Evolutionary conservation across 148 eudicot genomes (phyloP).

Genomic region (Suaeda aralocaspica): DNA sequence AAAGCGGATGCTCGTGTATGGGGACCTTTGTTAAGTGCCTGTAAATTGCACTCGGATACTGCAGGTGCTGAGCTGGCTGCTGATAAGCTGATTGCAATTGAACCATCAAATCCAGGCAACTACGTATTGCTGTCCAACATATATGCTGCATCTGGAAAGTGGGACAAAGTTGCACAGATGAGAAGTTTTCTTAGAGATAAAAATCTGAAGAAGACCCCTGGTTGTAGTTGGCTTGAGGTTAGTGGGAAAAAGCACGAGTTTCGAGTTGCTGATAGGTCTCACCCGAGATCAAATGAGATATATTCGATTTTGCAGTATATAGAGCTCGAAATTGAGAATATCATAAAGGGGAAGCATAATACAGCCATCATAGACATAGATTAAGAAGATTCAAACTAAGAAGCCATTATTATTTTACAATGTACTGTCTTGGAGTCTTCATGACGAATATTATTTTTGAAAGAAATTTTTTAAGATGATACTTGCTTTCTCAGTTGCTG

Average conservation of each 20-base stretch:
- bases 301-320: constrained; percentile 26
- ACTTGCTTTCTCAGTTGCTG: too few species aligned
- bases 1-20: constrained; percentile 33
- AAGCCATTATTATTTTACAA: neutral
- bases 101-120: constrained; percentile 38
- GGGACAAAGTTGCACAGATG: constrained; percentile 37
- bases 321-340: constrained; percentile 28
- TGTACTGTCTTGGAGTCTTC: too few species aligned
- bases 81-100: constrained; percentile 31
- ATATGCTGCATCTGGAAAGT: constrained; percentile 35
- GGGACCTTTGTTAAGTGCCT: constrained; percentile 35
- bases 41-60: constrained; percentile 30
- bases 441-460: neutral
- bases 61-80: constrained; percentile 33
- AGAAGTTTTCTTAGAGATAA: constrained; percentile 32
- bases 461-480: too few species aligned
- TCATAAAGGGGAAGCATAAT: neutral
- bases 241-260: constrained; percentile 35
- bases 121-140: constrained; percentile 31
- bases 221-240: constrained; percentile 36
- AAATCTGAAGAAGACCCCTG: constrained; percentile 41
- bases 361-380: neutral
- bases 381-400: neutral
- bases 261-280: constrained; percentile 38
- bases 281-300: constrained; percentile 26